A percentile compares a stretch with the other conserved stretches of the same genome.
Evolutionary conservation across 1,284 basidiomycete species (phyloP).

Genomic region (Phellopilus nigrolimitatus): DNA sequence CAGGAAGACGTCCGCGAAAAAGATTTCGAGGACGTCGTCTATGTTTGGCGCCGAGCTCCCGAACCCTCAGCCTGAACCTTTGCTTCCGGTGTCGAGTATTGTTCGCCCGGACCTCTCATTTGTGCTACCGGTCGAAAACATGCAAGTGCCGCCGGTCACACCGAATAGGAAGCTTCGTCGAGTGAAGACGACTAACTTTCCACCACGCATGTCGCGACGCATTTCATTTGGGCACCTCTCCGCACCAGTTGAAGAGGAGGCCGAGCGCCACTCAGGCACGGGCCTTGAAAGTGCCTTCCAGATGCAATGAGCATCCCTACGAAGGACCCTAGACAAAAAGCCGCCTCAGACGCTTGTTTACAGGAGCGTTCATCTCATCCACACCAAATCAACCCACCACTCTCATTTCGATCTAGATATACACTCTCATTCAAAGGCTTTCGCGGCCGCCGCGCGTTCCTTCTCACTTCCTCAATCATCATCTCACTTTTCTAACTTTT

Average conservation of each 20-base stretch:
- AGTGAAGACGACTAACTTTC: slow-evolving; percentile 23
- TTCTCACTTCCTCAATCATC: too few relatives aligned
- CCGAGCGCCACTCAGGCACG: slow-evolving; percentile 9
- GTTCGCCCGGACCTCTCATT: neutral
- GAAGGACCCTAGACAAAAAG: too few relatives aligned
- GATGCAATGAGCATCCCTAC: slow-evolving; percentile 14
- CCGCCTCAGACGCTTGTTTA: too few relatives aligned
- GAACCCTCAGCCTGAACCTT: slow-evolving; percentile 17
- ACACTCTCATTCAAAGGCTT: too few relatives aligned
- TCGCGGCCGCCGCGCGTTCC: too few relatives aligned
- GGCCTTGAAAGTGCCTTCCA: slow-evolving; percentile 20
- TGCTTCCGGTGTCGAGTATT: slow-evolving; percentile 2
- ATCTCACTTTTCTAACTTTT: too few relatives aligned
- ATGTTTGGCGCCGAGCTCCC: slow-evolving; percentile 23
- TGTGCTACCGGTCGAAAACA: slow-evolving; percentile 5
- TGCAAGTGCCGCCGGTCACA: slow-evolving; percentile 7
- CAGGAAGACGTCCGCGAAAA: slow-evolving; percentile 15
- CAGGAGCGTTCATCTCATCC: too few relatives aligned
- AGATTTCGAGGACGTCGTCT: slow-evolving; percentile 5
- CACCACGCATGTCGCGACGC: slow-evolving; percentile 13
- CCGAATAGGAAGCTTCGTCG: slow-evolving; percentile 21
- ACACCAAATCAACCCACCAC: too few relatives aligned
- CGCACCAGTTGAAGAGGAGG: slow-evolving; percentile 15
- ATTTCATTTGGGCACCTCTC: slow-evolving; percentile 22
- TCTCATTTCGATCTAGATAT: too few relatives aligned